Base-by-base conservation (phyloP, 208 protist genomes). In the Leishmania tropica region DNA sequence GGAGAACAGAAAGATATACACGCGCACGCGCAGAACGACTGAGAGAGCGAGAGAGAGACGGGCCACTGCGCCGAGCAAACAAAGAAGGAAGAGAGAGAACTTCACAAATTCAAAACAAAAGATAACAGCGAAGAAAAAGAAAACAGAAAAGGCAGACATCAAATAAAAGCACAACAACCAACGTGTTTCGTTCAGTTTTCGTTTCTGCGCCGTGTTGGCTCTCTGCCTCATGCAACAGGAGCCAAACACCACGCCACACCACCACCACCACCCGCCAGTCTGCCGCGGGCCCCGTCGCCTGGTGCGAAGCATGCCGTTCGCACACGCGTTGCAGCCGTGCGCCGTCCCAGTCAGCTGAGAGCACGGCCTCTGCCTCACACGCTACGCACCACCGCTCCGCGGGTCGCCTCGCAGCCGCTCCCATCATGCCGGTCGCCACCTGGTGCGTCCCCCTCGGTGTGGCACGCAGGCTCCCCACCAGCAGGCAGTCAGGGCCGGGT, bases 161-260 rank as follows among this genome's bases (percentile, higher is more conserved):
- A 56, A 28, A 15, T 31, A 48, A 40, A 48, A 2, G 24, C 24
- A 73, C 40, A 47, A 31, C 21, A 51, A 31, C 11, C 75, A 31
- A 40, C 37, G 74, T 56, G 73, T 11, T 51, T 11, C 42, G 37
- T 76, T 75, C 80, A 79, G 45, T 47, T 45, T 75, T 37, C 54
- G 54, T 56, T 53, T 42, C 31, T 35, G 17, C 40, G 37, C 5
- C 51, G 15, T 19, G 51, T 54, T 0, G 11, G 15, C 21, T 7
- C 28, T 24, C 68, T 7, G 37, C 21, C 10, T 10, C 8, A 47
- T 19, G 40, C 7, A 31, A 24, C 40, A 48, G 15, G 37, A 73
- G 37, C 10, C 7, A 47, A 51, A 2, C 42, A 4, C 40, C 68
- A 15, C 24, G 17, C 42, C 35, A 6, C 2, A 28, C 24, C 31